These are phyloP conservation scores for Wilcoxina mikolae DNA, from an alignment of 495 filamentous ascomycete species.

Conservation along the genomic window DNA sequence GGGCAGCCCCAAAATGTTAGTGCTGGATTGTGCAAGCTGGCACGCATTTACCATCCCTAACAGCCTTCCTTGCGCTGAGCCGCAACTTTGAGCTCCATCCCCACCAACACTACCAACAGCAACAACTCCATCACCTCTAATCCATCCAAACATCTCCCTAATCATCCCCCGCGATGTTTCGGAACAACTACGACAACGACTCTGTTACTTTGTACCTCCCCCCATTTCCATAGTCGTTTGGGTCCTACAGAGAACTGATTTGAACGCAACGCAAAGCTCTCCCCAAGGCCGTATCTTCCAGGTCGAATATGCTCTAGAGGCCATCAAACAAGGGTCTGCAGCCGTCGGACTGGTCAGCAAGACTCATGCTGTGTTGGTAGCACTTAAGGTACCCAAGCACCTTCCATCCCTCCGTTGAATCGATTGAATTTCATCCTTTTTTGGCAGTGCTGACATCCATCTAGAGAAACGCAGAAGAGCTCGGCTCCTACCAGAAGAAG, in stretches of 20 bases:
- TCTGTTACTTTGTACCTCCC: slow-evolving; percentile 86
- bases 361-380: slow-evolving; percentile 90
- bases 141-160: slow-evolving; percentile 9
- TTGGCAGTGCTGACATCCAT: slow-evolving; percentile 2
- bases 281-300: slow-evolving; percentile 99
- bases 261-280: slow-evolving; percentile 45
- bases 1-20: too few relatives aligned
- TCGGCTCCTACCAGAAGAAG: slow-evolving; percentile 99
- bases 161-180: slow-evolving; percentile 59
- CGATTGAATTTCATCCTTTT: neutral
- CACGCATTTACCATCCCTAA: slow-evolving; percentile 1
- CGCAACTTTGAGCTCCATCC: slow-evolving; percentile 11
- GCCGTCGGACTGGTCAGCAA: slow-evolving; percentile 95
- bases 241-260: slow-evolving; percentile 3
- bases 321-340: slow-evolving; percentile 96
- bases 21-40: slow-evolving; percentile 3
- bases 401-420: neutral
- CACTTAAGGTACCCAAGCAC: slow-evolving; percentile 61
- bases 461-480: slow-evolving; percentile 95
- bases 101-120: slow-evolving; percentile 25
- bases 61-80: slow-evolving; percentile 1
- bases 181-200: slow-evolving; percentile 99
- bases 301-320: slow-evolving; percentile 96
- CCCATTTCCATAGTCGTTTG: slow-evolving; percentile 9
- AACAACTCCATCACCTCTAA: slow-evolving; percentile 16